Evolutionary conservation across 1,284 basidiomycete species (phyloP).

Genomic region (Tilletia walkeri): DNA sequence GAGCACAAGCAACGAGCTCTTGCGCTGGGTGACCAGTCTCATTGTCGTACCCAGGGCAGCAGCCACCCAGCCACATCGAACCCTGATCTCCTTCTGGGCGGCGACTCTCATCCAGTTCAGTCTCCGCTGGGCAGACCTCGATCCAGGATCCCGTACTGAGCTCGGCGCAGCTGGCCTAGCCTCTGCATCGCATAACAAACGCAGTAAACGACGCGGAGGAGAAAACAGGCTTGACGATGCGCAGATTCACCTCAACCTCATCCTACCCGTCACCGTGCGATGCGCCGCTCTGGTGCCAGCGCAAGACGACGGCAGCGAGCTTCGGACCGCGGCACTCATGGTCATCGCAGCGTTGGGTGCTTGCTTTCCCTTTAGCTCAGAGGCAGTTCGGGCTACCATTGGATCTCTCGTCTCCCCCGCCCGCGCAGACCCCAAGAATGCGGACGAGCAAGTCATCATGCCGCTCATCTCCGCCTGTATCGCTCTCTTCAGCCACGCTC

Average conservation of each 20-base stretch:
- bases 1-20: slow-evolving; percentile 60
- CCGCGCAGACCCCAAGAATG: not conserved
- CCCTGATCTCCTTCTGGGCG: slow-evolving; percentile 79
- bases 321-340: slow-evolving; percentile 3
- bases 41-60: slow-evolving; percentile 62
- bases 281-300: slow-evolving; percentile 3
- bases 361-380: slow-evolving; percentile 12
- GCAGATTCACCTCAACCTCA: slow-evolving; percentile 46
- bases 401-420: slow-evolving; percentile 8
- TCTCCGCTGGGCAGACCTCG: slow-evolving; percentile 32
- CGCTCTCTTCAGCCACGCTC: slow-evolving; percentile 1
- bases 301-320: not conserved
- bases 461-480: slow-evolving; percentile 7
- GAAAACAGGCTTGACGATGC: slow-evolving; percentile 31
- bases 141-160: slow-evolving; percentile 16
- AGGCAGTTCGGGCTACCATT: slow-evolving; percentile 10
- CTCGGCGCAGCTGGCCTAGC: slow-evolving; percentile 60
- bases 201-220: slow-evolving; percentile 25
- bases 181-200: slow-evolving; percentile 33
- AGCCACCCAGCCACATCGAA: slow-evolving; percentile 66
- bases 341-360: slow-evolving; percentile 12
- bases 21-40: slow-evolving; percentile 65
- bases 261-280: slow-evolving; percentile 54
- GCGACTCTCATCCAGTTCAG: slow-evolving; percentile 74
- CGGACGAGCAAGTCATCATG: slow-evolving; percentile 5